Evolutionary conservation across 805 yeast genomes (phyloP), one percentile per base, ranked within the genome.

Genomic region (Blastobotrys terrestris): DNA sequence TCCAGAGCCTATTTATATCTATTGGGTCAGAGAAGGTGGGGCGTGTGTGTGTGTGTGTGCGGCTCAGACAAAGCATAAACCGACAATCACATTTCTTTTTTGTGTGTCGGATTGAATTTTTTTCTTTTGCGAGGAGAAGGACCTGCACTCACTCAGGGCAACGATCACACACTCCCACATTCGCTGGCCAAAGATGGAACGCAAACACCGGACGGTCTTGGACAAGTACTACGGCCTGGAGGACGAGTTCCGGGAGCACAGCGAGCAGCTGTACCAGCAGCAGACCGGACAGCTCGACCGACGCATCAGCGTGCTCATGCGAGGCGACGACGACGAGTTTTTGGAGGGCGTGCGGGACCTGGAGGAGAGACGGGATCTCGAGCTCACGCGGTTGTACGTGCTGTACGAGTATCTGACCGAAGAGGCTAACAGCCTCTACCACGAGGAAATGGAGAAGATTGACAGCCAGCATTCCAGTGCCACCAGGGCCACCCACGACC

Each of bases 291-390:
- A 15, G 39, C 52, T 57, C 43, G 39, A 47, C 6, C 21, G 26
- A 2, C 51, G 44, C 40, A 51, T 57, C 16, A 51, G 53, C 20
- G 44, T 44, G 16, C 48, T 57, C 6, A 31, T 53, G 1, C 41
- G 39, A 11, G 55, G 46, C 31, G 31, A 39, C 2, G 60, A 58
- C 15, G 49, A 52, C 2, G 52, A 48, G 31, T 55, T 50, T 48
- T 21, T 52, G 35, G 53, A 55, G n/a, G 31, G 42, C 39, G 22
- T 53, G 41, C 40, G 31, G 19, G 62, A 58, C 46, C 48, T 58
- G 44, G 57, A 57, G 19, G 62, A 58, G 46, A 15, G 20, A 22
- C 50, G 62, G 15, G 62, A 58, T 41, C 48, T 44, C 21, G 57
- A 57, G 48, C 57, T 58, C n/a, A 53, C 57, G 46, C 51, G 55